Percentiles rank a stretch among this genome's conserved stretches.
Evolutionary conservation across 176 grass and related monocot genomes (phyloP).

Genomic region (Cymbopogon citratus): DNA sequence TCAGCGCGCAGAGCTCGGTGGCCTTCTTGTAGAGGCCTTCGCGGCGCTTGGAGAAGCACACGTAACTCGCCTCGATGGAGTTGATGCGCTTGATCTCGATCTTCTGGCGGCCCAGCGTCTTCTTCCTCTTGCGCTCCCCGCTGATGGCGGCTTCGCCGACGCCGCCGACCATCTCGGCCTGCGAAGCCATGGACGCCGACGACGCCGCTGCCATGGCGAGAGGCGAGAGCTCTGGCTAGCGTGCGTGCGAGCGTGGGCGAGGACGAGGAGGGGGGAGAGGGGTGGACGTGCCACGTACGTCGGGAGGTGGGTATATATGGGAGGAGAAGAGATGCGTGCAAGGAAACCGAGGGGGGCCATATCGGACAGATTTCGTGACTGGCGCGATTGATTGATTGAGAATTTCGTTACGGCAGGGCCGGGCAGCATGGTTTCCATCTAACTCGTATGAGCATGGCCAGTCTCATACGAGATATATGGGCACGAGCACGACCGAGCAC

Average conservation of each 20-base stretch:
- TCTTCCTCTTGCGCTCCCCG: conserved; percentile 16
- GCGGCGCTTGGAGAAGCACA: conserved; percentile 71
- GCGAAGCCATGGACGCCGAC: not conserved
- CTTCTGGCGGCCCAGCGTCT: conserved; percentile 30
- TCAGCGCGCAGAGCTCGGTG: not conserved
- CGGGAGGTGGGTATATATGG: not conserved
- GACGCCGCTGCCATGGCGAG: too few relatives aligned
- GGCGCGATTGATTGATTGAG: conserved; percentile 20
- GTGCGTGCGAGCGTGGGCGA: not conserved
- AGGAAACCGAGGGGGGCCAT: not conserved
- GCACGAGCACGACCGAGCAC: too few relatives aligned
- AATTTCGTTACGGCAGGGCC: not conserved
- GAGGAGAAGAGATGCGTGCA: not conserved
- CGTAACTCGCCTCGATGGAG: conserved; percentile 31
- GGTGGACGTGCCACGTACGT: not conserved
- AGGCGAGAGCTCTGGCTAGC: not conserved
- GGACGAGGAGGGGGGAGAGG: not conserved
- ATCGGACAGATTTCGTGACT: not conserved
- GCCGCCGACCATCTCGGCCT: not conserved
- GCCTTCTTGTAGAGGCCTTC: too few relatives aligned
- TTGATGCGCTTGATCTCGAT: conserved; percentile 60
- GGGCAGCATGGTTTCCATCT: conserved; percentile 21
- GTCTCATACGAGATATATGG: too few relatives aligned
- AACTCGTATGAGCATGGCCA: too few relatives aligned
- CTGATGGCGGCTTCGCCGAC: not conserved